Evolutionary conservation across 179 eudicot species (phyloP).

Genomic region (Dionaea muscipula): DNA sequence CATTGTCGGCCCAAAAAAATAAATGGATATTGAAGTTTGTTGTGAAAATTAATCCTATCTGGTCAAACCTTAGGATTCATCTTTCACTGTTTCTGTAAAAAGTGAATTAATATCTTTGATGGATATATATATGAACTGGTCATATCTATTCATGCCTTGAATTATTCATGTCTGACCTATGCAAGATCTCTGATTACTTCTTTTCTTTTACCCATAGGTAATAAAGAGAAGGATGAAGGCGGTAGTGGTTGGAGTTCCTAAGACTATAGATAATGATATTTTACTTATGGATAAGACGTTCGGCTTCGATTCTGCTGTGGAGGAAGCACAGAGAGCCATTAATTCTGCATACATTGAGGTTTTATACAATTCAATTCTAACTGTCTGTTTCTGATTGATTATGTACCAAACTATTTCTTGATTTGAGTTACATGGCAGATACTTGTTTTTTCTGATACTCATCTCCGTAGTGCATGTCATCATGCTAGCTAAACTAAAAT

Average conservation of each 20-base stretch:
- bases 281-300: conserved; percentile 96
- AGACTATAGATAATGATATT: conserved; percentile 96
- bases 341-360: conserved; percentile 99
- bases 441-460: too few relatives aligned
- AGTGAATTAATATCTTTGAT: background rate
- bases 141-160: background rate
- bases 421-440: too few relatives aligned
- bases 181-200: background rate
- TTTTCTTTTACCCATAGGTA: conserved; percentile 32
- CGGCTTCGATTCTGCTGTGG: conserved; percentile 99
- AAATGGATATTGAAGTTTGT: too few relatives aligned
- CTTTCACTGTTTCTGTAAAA: background rate
- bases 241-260: conserved; percentile 94
- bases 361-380: background rate
- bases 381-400: background rate
- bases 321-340: conserved; percentile 96
- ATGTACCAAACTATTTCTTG: background rate
- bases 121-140: background rate
- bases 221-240: conserved; percentile 70
- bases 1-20: too few relatives aligned
- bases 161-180: background rate
- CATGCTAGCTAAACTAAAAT: background rate
- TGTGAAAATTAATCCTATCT: too few relatives aligned
- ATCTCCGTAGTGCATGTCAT: background rate
- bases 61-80: too few relatives aligned